Conservation (phyloP, 2,329 filamentous ascomycete species). For the Fusarium veterinarium region DNA sequence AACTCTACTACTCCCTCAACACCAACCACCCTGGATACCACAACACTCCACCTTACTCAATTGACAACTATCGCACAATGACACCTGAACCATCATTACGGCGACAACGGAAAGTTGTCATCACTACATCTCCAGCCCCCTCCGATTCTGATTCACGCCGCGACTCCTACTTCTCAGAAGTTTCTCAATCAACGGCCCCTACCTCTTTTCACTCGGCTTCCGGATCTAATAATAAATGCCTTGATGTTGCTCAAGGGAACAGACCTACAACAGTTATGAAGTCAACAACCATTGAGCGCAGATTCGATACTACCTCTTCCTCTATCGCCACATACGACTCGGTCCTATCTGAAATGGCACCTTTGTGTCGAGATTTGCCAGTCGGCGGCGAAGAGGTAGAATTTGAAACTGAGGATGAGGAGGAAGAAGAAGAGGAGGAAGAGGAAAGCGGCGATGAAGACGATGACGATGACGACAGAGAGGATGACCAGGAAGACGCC, state of each 20-base stretch:
- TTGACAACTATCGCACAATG: conserved; percentile 27
- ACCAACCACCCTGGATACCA: conserved; percentile 9
- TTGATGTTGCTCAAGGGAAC: conserved; percentile 16
- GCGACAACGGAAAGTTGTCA: conserved; percentile 43
- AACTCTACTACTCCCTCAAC: conserved; percentile 3
- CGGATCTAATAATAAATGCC: conserved; percentile 39
- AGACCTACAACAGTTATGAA: conserved; percentile 24
- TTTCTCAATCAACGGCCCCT: conserved; percentile 45
- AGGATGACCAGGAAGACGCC: conserved; percentile 42
- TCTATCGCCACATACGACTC: conserved; percentile 87
- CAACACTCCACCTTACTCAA: conserved; percentile 1
- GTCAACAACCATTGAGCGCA: conserved; percentile 19
- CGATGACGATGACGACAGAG: conserved; percentile 51
- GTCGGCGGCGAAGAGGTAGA: conserved; percentile 41
- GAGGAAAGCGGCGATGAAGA: conserved; percentile 39
- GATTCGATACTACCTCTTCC: conserved; percentile 47
- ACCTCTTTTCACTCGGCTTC: conserved; percentile 44
- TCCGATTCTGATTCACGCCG: conserved; percentile 44
- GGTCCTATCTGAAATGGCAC: conserved; percentile 59
- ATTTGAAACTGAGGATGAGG: conserved; percentile 37
- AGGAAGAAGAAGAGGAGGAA: conserved; percentile 28
- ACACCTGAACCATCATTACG: conserved; percentile 35
- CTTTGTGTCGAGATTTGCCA: conserved; percentile 39
- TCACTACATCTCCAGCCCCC: conserved; percentile 41
- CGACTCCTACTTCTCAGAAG: conserved; percentile 45